A percentile compares a stretch with the other conserved stretches of the same genome.
These are phyloP conservation scores for Zygotorulaspora danielsina DNA, from an alignment of 805 yeast species.

Conservation along the genomic window DNA sequence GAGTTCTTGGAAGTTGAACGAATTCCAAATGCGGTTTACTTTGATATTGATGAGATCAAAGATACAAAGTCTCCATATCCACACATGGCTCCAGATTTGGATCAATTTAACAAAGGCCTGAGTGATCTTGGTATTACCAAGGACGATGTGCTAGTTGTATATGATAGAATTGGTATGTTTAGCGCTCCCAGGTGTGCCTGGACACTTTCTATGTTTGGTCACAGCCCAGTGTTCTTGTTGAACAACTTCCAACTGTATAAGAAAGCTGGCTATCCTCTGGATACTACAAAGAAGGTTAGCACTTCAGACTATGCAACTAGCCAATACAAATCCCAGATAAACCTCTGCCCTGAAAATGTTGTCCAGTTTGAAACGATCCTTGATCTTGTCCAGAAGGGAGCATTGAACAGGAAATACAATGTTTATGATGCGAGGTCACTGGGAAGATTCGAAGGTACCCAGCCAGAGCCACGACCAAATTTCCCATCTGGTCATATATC, in stretches of 20 bases:
- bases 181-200: constrained; percentile 90
- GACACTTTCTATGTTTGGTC: constrained; percentile 81
- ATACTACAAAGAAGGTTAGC: constrained; percentile 25
- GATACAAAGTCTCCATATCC: constrained; percentile 65
- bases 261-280: constrained; percentile 44
- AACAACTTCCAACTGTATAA: constrained; percentile 62
- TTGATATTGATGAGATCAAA: constrained; percentile 70
- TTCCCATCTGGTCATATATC: constrained; percentile 87
- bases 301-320: constrained; percentile 23
- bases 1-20: constrained; percentile 57
- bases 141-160: constrained; percentile 65
- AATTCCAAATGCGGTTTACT: constrained; percentile 61
- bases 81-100: constrained; percentile 78
- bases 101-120: constrained; percentile 51
- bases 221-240: constrained; percentile 59
- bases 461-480: constrained; percentile 87
- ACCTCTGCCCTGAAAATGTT: constrained; percentile 46
- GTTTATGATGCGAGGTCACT: constrained; percentile 78
- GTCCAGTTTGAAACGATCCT: constrained; percentile 63
- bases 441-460: constrained; percentile 71
- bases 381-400: constrained; percentile 49
- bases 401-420: constrained; percentile 44
- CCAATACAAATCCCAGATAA: constrained; percentile 35
- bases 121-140: constrained; percentile 51
- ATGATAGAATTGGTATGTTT: constrained; percentile 81